These are phyloP conservation scores for Rhododendron simsii DNA, from an alignment of 148 eudicot genomes.

Conservation along the genomic window DNA sequence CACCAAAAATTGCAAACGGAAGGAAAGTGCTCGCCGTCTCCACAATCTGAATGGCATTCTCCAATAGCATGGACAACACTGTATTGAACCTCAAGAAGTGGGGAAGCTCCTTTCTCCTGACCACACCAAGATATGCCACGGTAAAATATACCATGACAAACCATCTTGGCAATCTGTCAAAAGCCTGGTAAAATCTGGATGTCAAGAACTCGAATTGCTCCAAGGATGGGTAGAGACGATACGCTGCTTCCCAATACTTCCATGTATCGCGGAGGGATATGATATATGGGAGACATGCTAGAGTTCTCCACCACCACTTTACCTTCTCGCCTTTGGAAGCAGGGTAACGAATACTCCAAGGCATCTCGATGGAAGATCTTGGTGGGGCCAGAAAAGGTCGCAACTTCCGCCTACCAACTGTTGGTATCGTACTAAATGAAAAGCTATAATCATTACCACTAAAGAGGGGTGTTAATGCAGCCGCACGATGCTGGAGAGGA, in stretches of 20 bases:
- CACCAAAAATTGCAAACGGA: slow-evolving; percentile 72
- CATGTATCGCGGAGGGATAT: slow-evolving; percentile 85
- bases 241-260: slow-evolving; percentile 84
- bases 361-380: slow-evolving; percentile 62
- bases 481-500: slow-evolving; percentile 25
- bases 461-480: slow-evolving; percentile 40
- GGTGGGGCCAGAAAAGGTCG: slow-evolving; percentile 10
- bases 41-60: slow-evolving; percentile 63
- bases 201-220: slow-evolving; percentile 62
- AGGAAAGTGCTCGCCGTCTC: slow-evolving; percentile 67
- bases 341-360: slow-evolving; percentile 56
- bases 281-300: slow-evolving; percentile 77
- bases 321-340: slow-evolving; percentile 61
- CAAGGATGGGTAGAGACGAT: slow-evolving; percentile 68
- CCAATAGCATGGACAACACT: slow-evolving; percentile 74
- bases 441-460: slow-evolving; percentile 42
- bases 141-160: slow-evolving; percentile 68
- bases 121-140: slow-evolving; percentile 63
- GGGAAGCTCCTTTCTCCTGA: slow-evolving; percentile 87
- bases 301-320: slow-evolving; percentile 82
- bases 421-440: slow-evolving; percentile 23
- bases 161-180: slow-evolving; percentile 71
- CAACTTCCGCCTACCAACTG: slow-evolving; percentile 15
- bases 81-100: slow-evolving; percentile 93
- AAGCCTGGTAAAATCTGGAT: slow-evolving; percentile 52